phyloP scores from a whole-genome alignment of 208 protist species.

The Trypanosoma cruzi region DNA sequence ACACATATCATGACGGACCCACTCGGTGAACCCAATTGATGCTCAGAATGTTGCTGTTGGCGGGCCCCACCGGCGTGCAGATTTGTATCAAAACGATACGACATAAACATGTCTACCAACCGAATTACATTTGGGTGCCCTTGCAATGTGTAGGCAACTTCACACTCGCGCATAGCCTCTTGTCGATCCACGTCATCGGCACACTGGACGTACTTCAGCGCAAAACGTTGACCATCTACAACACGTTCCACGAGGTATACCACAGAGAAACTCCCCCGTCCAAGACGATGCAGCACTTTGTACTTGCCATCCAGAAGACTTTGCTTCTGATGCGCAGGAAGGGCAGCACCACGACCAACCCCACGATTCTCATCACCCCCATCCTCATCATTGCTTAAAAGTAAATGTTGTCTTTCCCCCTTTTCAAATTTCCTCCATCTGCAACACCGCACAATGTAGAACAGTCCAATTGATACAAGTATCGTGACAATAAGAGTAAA shows the following conservation, averaged over 20 bases:
- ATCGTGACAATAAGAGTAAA: neutral
- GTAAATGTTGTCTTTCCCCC: neutral
- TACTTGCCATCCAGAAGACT: constrained; percentile 41
- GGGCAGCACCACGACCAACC: constrained; percentile 22
- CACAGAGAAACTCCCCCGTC: constrained; percentile 65
- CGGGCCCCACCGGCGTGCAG: neutral
- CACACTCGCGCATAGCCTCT: constrained; percentile 76
- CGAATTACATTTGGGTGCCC: constrained; percentile 77
- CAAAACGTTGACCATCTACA: constrained; percentile 42
- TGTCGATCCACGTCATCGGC: constrained; percentile 52
- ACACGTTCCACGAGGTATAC: constrained; percentile 76
- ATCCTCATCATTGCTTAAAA: constrained; percentile 5
- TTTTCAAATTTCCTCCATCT: neutral
- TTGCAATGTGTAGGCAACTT: constrained; percentile 62
- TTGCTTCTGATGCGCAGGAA: constrained; percentile 22
- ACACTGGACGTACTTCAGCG: constrained; percentile 82
- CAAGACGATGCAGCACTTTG: constrained; percentile 54
- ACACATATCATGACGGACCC: constrained; percentile 19
- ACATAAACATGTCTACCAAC: constrained; percentile 86
- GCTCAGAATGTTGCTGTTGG: neutral
- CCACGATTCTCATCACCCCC: neutral
- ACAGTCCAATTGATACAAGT: neutral
- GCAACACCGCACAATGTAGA: neutral
- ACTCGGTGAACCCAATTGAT: constrained; percentile 1
- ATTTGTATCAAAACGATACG: constrained; percentile 50